phyloP scores from a whole-genome alignment of 305 asterid genomes.

The Rubia tinctorum region DNA sequence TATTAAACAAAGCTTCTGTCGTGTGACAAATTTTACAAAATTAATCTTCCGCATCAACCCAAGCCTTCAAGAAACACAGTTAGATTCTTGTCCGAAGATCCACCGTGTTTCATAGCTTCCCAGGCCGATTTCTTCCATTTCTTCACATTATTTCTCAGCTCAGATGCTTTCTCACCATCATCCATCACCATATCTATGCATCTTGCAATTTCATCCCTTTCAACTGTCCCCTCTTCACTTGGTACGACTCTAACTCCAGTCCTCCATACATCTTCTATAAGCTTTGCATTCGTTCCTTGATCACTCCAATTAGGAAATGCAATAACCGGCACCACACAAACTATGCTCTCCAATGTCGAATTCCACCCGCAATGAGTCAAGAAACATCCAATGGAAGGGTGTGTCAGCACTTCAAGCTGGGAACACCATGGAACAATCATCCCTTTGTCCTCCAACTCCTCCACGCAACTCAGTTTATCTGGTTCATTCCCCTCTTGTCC shows the following conservation, averaged over 20 bases:
- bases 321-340: no score
- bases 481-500: neutral
- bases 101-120: slow-evolving; percentile 13
- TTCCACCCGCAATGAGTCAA: neutral
- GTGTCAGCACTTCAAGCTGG: neutral
- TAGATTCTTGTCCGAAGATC: slow-evolving; percentile 15
- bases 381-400: neutral
- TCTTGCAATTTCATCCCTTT: neutral
- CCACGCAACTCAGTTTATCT: neutral
- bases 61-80: slow-evolving; percentile 5
- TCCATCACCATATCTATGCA: slow-evolving; percentile 20
- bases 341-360: no score
- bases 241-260: neutral
- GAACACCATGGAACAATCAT: neutral
- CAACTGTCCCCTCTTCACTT: neutral
- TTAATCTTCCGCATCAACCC: no score
- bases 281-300: neutral
- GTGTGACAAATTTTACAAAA: no score
- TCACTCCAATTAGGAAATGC: no score
- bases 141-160: slow-evolving; percentile 18
- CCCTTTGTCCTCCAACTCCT: neutral
- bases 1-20: no score
- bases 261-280: neutral
- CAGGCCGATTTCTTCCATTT: slow-evolving; percentile 23
- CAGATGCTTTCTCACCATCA: slow-evolving; percentile 13